Conservation (phyloP, 345 rosid genomes). For the Ailanthus altissimus region DNA sequence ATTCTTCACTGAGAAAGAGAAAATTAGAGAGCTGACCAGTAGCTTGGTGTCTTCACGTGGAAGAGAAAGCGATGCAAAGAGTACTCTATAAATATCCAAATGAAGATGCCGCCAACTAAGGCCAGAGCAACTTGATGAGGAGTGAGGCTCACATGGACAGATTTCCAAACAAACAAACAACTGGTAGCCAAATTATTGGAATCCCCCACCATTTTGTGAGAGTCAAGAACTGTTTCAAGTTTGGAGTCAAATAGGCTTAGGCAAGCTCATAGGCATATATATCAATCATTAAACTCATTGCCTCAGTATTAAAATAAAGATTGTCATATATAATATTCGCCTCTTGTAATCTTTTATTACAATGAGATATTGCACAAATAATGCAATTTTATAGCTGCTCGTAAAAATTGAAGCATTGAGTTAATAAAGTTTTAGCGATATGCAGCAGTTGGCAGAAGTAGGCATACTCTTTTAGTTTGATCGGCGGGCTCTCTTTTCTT, state of each 20-base stretch:
- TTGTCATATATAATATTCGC: background rate
- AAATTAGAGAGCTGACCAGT: conserved; percentile 44
- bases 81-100: conserved; percentile 78
- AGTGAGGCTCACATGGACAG: conserved; percentile 50
- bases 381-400: no score
- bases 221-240: conserved; percentile 57
- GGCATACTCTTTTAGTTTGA: no score
- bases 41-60: conserved; percentile 66
- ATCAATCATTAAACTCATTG: no score
- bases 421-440: no score
- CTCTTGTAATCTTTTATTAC: background rate
- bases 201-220: conserved; percentile 80
- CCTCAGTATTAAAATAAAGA: no score
- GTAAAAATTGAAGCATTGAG: background rate
- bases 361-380: no score
- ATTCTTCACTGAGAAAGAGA: background rate
- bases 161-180: conserved; percentile 44
- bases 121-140: conserved; percentile 39
- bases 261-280: background rate
- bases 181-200: conserved; percentile 77
- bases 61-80: conserved; percentile 70
- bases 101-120: conserved; percentile 48
- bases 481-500: no score
- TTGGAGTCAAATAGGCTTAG: background rate
- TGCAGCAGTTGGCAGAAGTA: no score